These are phyloP conservation scores for Flaveria robusta DNA, from an alignment of 129 eudicot genomes.

Conservation along the genomic window DNA sequence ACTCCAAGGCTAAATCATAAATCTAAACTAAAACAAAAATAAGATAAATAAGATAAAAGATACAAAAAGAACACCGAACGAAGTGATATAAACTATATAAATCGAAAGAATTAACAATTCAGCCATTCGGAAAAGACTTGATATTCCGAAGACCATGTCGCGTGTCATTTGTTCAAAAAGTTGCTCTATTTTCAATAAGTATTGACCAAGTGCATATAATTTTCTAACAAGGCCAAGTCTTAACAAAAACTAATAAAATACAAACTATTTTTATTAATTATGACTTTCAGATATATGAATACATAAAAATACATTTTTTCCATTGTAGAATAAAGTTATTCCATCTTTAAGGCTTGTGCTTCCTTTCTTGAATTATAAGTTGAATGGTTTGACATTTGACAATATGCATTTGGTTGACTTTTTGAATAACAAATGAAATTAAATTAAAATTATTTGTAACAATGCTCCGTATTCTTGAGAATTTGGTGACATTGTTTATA, in stretches of 20 bases:
- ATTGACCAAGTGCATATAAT: no score
- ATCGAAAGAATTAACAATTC: no score
- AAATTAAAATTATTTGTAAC: neutral
- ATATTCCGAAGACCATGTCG: no score
- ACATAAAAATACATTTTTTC: neutral
- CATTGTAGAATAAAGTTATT: neutral
- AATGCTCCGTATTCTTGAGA: neutral
- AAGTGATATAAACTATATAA: no score
- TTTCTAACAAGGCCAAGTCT: neutral
- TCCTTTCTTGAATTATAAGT: slow-evolving; percentile 17
- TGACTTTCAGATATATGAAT: neutral
- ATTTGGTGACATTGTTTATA: neutral
- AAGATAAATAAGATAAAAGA: no score
- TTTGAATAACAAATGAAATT: neutral
- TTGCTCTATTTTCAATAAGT: no score
- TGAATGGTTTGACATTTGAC: neutral
- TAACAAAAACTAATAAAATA: no score
- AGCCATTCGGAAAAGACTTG: no score
- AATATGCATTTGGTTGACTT: neutral
- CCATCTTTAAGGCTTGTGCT: slow-evolving; percentile 3
- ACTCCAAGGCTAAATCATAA: no score
- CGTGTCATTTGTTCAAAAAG: no score
- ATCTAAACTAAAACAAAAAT: no score
- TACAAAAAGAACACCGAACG: no score
- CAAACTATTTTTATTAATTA: neutral